Base-by-base conservation (phyloP, 2,329 filamentous ascomycete genomes). In the Claviceps citrina region DNA sequence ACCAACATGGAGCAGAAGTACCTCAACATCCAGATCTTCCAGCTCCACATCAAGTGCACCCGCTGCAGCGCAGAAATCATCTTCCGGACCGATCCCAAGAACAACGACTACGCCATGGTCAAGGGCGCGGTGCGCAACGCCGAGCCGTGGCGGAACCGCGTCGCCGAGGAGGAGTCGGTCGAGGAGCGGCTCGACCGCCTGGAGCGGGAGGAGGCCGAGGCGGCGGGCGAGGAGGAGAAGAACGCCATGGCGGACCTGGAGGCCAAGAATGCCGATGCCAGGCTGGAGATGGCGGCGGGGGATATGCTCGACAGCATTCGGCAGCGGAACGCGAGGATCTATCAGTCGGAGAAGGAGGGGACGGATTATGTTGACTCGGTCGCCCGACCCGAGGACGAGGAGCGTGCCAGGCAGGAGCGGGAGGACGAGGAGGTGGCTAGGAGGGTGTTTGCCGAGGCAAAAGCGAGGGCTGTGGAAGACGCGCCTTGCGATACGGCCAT, bases 191-290 rank as follows among this genome's bases (percentile, higher is more conserved):
- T 96, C 6, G 85, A 95, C 57, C 68, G 91, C 20, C 62, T 96
- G 5, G 86, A 95, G 63, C 61, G 68, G 31, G 84, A 93, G 54
- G 81, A 81, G 50, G 69, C 68, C 16, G 71, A 77, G 49, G 73
- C 70, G 2, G 71, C 70, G 8, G 75, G 71, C 28, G 68, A 70
- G 39, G 73, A 79, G 43, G 85, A 94, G 59, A 71, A 78, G 47
- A 87, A 95, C 58, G 84, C 85, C 18, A 98, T 98, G 93, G 82
- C 82, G 42, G 87, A 95, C 56, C 64, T 98, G 35, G 91, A 98
- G 63, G 80, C 82, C 46, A 96, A 96, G 65, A 94, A 89, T 41
- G 65, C 82, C 18, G 91, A 98, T 58, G 87, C 87, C 1, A 87
- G 91, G 65, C 72, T 81, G 31, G 91, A 98, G 61, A 98, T 98